phyloP scores from a whole-genome alignment of 2,329 filamentous ascomycete genomes.

The Pseudogymnoascus sp. region DNA sequence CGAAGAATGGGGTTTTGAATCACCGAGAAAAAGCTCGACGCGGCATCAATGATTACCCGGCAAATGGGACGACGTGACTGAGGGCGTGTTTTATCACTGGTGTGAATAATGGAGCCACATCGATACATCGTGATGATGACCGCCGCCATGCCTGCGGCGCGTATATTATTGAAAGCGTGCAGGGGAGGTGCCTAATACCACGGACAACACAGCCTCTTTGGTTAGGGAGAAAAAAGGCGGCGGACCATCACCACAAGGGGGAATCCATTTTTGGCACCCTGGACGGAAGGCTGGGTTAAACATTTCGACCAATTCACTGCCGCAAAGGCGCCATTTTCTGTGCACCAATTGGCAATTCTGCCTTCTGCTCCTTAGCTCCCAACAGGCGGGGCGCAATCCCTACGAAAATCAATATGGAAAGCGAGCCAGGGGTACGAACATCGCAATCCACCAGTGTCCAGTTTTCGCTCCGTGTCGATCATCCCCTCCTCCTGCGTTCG shows the following conservation, averaged over 20 bases:
- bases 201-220: constrained; percentile 5
- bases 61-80: neutral
- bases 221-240: neutral
- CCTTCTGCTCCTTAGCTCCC: neutral
- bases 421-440: neutral
- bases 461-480: neutral
- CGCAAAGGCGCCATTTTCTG: neutral
- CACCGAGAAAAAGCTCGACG: neutral
- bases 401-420: constrained; percentile 4
- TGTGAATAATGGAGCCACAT: constrained; percentile 2
- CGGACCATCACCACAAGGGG: neutral
- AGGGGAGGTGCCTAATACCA: neutral
- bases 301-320: neutral
- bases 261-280: neutral
- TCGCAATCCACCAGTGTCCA: neutral
- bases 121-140: neutral
- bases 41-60: neutral
- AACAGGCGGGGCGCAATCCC: neutral
- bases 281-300: neutral
- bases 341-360: neutral
- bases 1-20: neutral
- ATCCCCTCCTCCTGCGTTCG: neutral
- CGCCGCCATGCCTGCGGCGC: neutral
- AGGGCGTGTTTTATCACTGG: neutral
- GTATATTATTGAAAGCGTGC: constrained; percentile 5